Percentiles rank a stretch among this genome's conserved stretches.
phyloP scores from a whole-genome alignment of 2,329 filamentous ascomycete species.

The Neofusicoccum parvum region DNA sequence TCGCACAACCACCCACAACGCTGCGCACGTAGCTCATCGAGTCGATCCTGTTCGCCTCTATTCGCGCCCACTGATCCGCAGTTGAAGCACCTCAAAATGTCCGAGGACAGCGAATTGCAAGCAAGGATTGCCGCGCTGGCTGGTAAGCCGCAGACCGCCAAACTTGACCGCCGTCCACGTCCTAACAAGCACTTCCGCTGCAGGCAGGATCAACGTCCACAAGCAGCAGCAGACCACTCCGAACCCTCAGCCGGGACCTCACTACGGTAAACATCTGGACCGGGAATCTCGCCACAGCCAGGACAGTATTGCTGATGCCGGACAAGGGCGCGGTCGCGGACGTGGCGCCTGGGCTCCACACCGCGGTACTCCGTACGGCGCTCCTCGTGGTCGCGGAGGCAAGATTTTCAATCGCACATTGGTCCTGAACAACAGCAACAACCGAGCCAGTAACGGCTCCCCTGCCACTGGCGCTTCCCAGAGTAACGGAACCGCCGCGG shows the following conservation, averaged over 20 bases:
- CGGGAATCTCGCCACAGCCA: conserved; percentile 42
- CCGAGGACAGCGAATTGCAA: conserved; percentile 58
- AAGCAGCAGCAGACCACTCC: conserved; percentile 57
- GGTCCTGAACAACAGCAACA: conserved; percentile 59
- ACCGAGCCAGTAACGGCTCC: neutral
- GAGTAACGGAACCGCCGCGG: conserved; percentile 22
- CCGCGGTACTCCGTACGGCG: conserved; percentile 28
- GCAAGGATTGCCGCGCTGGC: conserved; percentile 60
- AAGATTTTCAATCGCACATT: conserved; percentile 59
- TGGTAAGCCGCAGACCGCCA: conserved; percentile 45
- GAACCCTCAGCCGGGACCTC: conserved; percentile 36
- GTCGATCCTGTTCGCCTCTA: neutral
- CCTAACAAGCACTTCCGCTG: neutral
- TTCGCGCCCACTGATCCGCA: neutral
- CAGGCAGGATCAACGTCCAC: conserved; percentile 79
- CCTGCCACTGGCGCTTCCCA: neutral
- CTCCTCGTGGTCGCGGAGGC: conserved; percentile 41
- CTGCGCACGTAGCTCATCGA: neutral
- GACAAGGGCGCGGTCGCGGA: conserved; percentile 23
- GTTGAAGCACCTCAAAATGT: conserved; percentile 38
- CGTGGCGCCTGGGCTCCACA: conserved; percentile 30
- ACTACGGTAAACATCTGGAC: conserved; percentile 25
- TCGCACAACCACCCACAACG: conserved; percentile 5
- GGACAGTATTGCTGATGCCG: conserved; percentile 5
- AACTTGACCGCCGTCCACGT: conserved; percentile 17